A percentile compares a stretch with the other conserved stretches of the same genome.
phyloP scores from a whole-genome alignment of 495 filamentous ascomycete genomes.

The Penicillium verhagenii region DNA sequence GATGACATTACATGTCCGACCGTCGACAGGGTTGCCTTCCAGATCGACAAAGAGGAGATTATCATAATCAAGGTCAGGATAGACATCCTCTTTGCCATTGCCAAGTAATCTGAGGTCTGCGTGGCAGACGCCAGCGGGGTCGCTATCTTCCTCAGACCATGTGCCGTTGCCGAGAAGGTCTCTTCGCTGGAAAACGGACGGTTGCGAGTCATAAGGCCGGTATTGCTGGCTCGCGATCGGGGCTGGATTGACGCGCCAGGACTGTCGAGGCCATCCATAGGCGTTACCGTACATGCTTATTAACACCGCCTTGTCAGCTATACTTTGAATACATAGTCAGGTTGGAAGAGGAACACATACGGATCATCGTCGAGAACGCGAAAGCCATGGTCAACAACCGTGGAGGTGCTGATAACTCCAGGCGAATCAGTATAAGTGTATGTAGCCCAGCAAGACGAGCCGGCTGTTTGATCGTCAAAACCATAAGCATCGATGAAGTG shows the following conservation, averaged over 20 bases:
- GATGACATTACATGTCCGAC: constrained; percentile 7
- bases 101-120: constrained; percentile 5
- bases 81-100: constrained; percentile 7
- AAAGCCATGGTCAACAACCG: too few relatives aligned
- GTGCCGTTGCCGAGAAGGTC: constrained; percentile 6
- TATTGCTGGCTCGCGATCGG: not conserved
- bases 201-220: not conserved
- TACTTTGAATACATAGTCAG: too few relatives aligned
- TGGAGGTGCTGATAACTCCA: too few relatives aligned
- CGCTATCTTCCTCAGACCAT: constrained; percentile 3
- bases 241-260: constrained; percentile 8
- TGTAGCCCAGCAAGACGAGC: too few relatives aligned
- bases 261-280: constrained; percentile 6
- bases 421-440: too few relatives aligned
- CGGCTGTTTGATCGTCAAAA: too few relatives aligned
- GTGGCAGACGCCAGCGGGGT: constrained; percentile 8
- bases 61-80: constrained; percentile 7
- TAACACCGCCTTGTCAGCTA: too few relatives aligned
- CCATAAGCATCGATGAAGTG: too few relatives aligned
- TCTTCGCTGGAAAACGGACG: constrained; percentile 2
- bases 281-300: constrained; percentile 12
- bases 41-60: constrained; percentile 11
- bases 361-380: too few relatives aligned
- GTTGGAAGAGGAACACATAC: too few relatives aligned
- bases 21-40: constrained; percentile 7